Evolutionary conservation across 192 early-diverging fungal species (phyloP), one percentile per base, ranked within the genome.

Genomic region (Coemansia sp.): DNA sequence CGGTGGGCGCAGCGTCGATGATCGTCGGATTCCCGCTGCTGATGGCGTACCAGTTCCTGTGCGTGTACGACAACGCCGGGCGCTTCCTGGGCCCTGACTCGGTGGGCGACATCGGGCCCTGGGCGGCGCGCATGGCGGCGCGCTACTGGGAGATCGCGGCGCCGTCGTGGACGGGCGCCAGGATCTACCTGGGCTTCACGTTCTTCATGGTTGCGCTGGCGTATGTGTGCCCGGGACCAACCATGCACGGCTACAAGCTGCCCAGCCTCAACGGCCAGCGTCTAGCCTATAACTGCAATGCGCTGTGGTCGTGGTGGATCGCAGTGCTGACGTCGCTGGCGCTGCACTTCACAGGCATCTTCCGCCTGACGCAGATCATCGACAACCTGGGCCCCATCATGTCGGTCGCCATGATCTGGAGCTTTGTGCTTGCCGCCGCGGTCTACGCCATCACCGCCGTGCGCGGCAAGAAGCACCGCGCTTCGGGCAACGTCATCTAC

Each of bases 231-330:
- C 87, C 87, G 9, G 89, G 89, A 10, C 89, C 89, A 0, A 55
- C 81, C 45, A 75, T 89, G 31, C 68, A 85, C 59, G 89, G 89
- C 42, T 81, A 87, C 54, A 88, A 88, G 57, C 79, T 91, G 60
- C 85, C 87, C 50, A 86, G 84, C 42, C 72, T 89, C 9, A 82
- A 85, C 73, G 92, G 92, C 19, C 73, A 87, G 62, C 84, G 72
- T 40, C 85, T 98, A 53, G 81, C 81, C 31, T 98, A 98, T 82
- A 86, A 89, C 54, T 86, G 92, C 79, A 98, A 98, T 75, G 89
- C 86, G 57, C 82, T 92, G 62, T 79, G 87, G 57, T 84, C 86
- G 31, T 65, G 86, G 71, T 73, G 59, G 84, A 81, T 85, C 14
- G 65, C 87, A 55, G 78, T 87, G 30, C 65, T 71, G 28, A 66